phyloP scores from a whole-genome alignment of 768 basidiomycete species.

The Hygrocybe coccinea region DNA sequence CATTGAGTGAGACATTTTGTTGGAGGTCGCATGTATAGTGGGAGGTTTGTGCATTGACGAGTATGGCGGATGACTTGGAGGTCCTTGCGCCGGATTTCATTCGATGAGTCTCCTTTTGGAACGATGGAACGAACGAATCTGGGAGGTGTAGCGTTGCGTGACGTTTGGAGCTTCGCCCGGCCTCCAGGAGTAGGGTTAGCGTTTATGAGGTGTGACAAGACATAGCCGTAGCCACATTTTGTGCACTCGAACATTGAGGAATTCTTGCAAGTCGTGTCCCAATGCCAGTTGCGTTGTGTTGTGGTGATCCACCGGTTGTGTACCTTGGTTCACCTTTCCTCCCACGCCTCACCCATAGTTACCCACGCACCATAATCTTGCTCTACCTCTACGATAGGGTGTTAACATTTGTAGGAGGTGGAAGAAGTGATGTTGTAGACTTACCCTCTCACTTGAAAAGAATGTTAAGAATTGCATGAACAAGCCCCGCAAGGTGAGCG shows the following conservation, averaged over 20 bases:
- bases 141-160: constrained; percentile 25
- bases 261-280: background rate
- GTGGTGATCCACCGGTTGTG: background rate
- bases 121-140: constrained; percentile 19
- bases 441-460: constrained; percentile 35
- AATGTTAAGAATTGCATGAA: constrained; percentile 45
- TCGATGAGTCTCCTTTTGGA: constrained; percentile 7
- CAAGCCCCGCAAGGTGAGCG: constrained; percentile 41
- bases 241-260: background rate
- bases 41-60: constrained; percentile 15
- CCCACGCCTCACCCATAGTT: constrained; percentile 27
- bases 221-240: background rate
- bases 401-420: background rate
- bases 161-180: constrained; percentile 18
- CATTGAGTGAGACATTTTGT: constrained; percentile 30
- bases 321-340: background rate
- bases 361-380: constrained; percentile 30
- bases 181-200: constrained; percentile 3
- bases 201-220: background rate
- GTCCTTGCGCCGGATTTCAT: constrained; percentile 13
- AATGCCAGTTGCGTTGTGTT: background rate
- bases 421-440: constrained; percentile 1
- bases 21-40: constrained; percentile 17
- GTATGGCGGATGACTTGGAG: too few species aligned
- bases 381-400: constrained; percentile 30